Conservation (phyloP, 208 protist species). For the Porcisia deanei region DNA sequence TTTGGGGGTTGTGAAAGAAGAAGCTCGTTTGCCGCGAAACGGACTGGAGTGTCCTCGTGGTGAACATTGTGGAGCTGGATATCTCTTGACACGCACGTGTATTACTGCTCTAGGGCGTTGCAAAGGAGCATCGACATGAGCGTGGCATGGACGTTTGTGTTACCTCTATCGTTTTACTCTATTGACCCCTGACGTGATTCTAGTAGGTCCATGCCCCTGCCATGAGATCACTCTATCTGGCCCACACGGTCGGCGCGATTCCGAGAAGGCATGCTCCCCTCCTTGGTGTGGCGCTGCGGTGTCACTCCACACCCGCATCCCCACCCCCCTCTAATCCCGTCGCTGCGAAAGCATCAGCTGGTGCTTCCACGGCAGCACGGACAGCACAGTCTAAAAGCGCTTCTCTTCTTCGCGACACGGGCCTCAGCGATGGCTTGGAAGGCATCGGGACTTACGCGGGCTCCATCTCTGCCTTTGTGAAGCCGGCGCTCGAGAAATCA, state of each 20-base stretch:
- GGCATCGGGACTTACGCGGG: conserved; percentile 79
- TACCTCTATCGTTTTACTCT: not conserved
- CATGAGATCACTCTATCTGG: conserved; percentile 3
- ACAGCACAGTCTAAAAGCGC: conserved; percentile 28
- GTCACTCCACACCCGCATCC: not conserved
- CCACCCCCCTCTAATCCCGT: not conserved
- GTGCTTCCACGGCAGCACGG: conserved; percentile 1
- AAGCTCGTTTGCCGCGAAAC: not conserved
- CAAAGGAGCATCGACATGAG: not conserved
- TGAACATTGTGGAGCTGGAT: not conserved
- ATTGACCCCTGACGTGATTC: not conserved
- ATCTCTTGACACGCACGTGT: not conserved
- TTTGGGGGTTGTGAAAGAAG: not conserved
- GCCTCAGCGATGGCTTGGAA: conserved; percentile 58
- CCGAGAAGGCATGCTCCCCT: not conserved
- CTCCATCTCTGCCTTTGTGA: conserved; percentile 85
- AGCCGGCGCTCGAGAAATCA: conserved; percentile 46
- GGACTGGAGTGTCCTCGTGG: not conserved
- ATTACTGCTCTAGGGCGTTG: not conserved
- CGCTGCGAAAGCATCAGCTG: not conserved
- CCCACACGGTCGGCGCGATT: not conserved
- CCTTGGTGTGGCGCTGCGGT: not conserved
- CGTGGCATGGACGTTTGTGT: not conserved
- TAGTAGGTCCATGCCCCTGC: not conserved
- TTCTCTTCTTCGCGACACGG: conserved; percentile 46